These are phyloP conservation scores for Terfezia boudieri DNA, from an alignment of 495 filamentous ascomycete genomes.

Conservation along the genomic window DNA sequence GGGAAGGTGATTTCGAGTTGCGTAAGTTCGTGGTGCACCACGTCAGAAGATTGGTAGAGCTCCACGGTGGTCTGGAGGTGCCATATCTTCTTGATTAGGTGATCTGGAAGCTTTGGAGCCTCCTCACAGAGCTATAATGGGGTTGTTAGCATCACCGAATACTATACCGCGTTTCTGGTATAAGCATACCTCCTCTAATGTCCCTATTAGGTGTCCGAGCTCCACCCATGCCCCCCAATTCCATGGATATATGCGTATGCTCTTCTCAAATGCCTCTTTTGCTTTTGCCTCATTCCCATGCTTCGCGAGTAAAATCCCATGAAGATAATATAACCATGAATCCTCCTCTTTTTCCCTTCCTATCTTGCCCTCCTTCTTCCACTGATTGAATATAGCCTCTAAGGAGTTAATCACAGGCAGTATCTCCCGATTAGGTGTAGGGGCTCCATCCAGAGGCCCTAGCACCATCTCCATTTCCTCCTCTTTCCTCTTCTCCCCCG, in stretches of 20 bases:
- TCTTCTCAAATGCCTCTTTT: conserved; percentile 57
- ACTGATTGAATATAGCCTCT: conserved; percentile 50
- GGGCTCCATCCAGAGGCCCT: conserved; percentile 70
- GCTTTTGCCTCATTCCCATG: conserved; percentile 72
- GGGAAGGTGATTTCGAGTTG: conserved; percentile 70
- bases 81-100: conserved; percentile 85
- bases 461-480: conserved; percentile 96
- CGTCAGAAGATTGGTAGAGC: conserved; percentile 62
- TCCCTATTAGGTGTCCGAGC: conserved; percentile 44
- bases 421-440: conserved; percentile 64
- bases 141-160: not conserved
- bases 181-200: conserved; percentile 57
- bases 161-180: not conserved
- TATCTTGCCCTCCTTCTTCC: conserved; percentile 27
- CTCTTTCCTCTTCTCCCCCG: conserved; percentile 87
- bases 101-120: conserved; percentile 46
- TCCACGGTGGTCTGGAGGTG: conserved; percentile 75
- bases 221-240: conserved; percentile 97
- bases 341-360: conserved; percentile 36
- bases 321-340: conserved; percentile 91
- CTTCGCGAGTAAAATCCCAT: conserved; percentile 74
- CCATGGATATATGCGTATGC: conserved; percentile 67
- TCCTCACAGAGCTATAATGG: conserved; percentile 33
- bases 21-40: conserved; percentile 45
- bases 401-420: conserved; percentile 48